phyloP scores from a whole-genome alignment of 2,329 filamentous ascomycete species.

The Botrytis medusae region DNA sequence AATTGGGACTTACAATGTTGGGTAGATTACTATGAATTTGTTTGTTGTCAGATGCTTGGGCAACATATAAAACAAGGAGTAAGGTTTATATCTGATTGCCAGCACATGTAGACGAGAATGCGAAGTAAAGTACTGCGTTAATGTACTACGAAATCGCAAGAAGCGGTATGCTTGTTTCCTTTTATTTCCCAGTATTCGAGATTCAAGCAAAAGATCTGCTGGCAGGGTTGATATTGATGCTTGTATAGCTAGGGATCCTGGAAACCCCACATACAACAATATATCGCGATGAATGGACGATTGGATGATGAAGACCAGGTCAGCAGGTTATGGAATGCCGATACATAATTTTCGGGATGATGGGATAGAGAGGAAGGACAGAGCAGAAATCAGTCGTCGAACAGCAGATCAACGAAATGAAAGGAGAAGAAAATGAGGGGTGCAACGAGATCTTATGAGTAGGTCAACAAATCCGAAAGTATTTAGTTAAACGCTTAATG shows the following conservation, averaged over 20 bases:
- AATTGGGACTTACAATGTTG: constrained; percentile 16
- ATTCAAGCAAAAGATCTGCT: constrained; percentile 24
- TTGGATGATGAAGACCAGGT: constrained; percentile 6
- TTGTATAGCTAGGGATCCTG: constrained; percentile 7
- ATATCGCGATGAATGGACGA: constrained; percentile 13
- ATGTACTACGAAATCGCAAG: neutral
- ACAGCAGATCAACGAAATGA: neutral
- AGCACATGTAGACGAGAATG: constrained; percentile 5
- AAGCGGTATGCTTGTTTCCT: constrained; percentile 21
- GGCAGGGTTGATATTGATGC: constrained; percentile 23
- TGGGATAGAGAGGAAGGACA: neutral
- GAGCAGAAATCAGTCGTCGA: neutral
- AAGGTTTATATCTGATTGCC: constrained; percentile 22
- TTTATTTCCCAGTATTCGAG: constrained; percentile 19
- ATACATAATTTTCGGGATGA: neutral
- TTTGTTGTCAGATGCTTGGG: constrained; percentile 18
- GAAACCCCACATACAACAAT: constrained; percentile 17
- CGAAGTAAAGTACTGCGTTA: constrained; percentile 7
- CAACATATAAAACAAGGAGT: constrained; percentile 19
- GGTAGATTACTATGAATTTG: constrained; percentile 6
- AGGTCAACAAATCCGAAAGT: neutral
- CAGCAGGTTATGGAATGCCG: constrained; percentile 13
- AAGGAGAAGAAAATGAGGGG: neutral
- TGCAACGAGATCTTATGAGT: neutral
- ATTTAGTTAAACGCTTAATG: neutral